Conservation (phyloP, 768 basidiomycete genomes). For the Boletus subcaerulescens region DNA sequence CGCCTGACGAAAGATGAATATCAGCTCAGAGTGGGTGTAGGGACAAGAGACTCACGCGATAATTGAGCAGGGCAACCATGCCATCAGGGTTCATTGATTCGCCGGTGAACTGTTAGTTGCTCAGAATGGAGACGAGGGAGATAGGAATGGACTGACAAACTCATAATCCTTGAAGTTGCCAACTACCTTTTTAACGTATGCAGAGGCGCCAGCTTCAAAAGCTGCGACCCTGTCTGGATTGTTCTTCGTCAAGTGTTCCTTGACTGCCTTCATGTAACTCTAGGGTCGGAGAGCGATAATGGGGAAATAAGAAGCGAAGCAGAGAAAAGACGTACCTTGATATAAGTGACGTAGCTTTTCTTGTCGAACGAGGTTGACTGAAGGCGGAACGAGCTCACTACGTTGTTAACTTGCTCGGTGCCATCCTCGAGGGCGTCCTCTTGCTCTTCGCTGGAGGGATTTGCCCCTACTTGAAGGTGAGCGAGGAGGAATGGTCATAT, state of each 20-base stretch:
- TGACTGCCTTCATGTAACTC: constrained; percentile 94
- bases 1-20: constrained; percentile 41
- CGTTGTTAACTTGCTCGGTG: constrained; percentile 77
- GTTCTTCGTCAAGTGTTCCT: constrained; percentile 52
- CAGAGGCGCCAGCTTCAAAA: constrained; percentile 80
- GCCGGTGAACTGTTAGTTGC: constrained; percentile 55
- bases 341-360: constrained; percentile 74
- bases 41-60: constrained; percentile 54
- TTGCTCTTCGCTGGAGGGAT: constrained; percentile 87
- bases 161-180: constrained; percentile 92
- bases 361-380: constrained; percentile 83
- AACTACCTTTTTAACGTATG: constrained; percentile 85
- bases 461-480: constrained; percentile 60
- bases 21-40: neutral
- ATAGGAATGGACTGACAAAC: constrained; percentile 56
- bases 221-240: constrained; percentile 59
- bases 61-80: constrained; percentile 93
- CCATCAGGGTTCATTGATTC: constrained; percentile 83
- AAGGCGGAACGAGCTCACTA: constrained; percentile 90
- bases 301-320: neutral
- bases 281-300: constrained; percentile 25
- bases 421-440: constrained; percentile 83
- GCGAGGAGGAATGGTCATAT: neutral
- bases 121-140: neutral
- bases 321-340: constrained; percentile 55